Evolutionary conservation across 2,329 filamentous ascomycete genomes (phyloP).

Genomic region (Nothophaeocryptopus gaeumannii): DNA sequence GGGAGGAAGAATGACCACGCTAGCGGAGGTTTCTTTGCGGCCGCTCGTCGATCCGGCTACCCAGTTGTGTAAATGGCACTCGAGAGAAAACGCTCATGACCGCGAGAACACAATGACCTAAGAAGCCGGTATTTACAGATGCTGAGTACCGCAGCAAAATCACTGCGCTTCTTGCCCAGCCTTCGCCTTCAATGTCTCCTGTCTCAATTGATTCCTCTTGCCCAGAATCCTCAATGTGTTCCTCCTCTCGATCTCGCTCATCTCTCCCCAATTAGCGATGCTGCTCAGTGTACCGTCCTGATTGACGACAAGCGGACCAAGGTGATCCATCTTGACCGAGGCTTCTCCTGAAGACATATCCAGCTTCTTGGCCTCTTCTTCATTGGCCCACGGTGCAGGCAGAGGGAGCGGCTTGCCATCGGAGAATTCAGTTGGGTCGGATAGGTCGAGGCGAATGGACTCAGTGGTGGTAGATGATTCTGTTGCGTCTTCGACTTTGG

Average conservation of each 20-base stretch:
- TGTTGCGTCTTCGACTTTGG: no score
- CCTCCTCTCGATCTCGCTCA: slow-evolving; percentile 65
- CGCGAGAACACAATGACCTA: no score
- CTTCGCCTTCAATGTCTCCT: slow-evolving; percentile 53
- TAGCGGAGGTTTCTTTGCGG: background rate
- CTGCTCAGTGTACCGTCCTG: slow-evolving; percentile 67
- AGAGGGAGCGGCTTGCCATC: slow-evolving; percentile 19
- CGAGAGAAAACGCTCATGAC: no score
- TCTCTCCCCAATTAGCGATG: slow-evolving; percentile 70
- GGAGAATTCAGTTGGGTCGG: no score
- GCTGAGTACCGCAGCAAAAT: no score
- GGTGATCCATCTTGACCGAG: slow-evolving; percentile 60
- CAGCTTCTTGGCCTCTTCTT: slow-evolving; percentile 33
- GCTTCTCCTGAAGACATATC: slow-evolving; percentile 35
- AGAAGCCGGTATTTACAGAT: no score
- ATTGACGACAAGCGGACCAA: slow-evolving; percentile 74
- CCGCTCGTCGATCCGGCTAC: background rate
- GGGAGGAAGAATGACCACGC: background rate
- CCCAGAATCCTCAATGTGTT: slow-evolving; percentile 66
- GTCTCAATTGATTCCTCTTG: slow-evolving; percentile 64
- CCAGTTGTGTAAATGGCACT: no score
- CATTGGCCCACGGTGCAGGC: slow-evolving; percentile 22
- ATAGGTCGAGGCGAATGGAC: no score
- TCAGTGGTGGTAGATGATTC: no score
- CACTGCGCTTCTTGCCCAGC: slow-evolving; percentile 22